Conservation (phyloP, 2,329 filamentous ascomycete species). For the Cladophialophora carrionii region DNA sequence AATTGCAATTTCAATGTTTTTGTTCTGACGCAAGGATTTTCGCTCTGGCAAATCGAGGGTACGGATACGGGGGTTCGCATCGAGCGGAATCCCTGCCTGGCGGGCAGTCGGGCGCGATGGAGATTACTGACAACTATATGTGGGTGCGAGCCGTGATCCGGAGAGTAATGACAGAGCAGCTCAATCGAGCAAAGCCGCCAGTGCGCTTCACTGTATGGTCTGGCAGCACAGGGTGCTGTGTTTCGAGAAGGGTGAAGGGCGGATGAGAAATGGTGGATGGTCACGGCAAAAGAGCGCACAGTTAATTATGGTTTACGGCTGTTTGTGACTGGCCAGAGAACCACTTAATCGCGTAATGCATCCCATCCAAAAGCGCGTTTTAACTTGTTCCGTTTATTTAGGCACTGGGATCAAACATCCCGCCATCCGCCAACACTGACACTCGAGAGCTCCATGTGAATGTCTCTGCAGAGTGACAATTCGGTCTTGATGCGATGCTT, state of each 20-base stretch:
- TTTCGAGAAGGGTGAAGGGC: slow-evolving; percentile 14
- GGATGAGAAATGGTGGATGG: slow-evolving; percentile 17
- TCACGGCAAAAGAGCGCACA: slow-evolving; percentile 12
- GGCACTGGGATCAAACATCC: slow-evolving; percentile 6
- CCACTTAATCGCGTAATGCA: slow-evolving; percentile 22
- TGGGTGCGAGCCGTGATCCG: background rate
- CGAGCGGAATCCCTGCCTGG: slow-evolving; percentile 20
- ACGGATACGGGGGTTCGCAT: slow-evolving; percentile 3
- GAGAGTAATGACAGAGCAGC: slow-evolving; percentile 4
- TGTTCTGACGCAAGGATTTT: slow-evolving; percentile 33
- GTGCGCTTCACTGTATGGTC: background rate
- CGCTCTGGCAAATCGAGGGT: slow-evolving; percentile 15
- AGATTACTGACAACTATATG: background rate
- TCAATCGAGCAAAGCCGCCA: slow-evolving; percentile 11
- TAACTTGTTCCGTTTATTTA: slow-evolving; percentile 13
- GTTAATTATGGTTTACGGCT: background rate
- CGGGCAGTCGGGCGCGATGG: background rate
- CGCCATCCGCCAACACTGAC: background rate
- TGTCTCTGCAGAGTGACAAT: background rate
- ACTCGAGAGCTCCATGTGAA: background rate
- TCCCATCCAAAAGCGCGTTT: slow-evolving; percentile 13
- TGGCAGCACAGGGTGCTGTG: slow-evolving; percentile 9
- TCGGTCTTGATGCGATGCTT: background rate
- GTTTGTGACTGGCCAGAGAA: slow-evolving; percentile 10
- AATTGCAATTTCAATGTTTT: slow-evolving; percentile 37